Base-by-base conservation (phyloP, 148 eudicot species). In the Camellia granthamiana region DNA sequence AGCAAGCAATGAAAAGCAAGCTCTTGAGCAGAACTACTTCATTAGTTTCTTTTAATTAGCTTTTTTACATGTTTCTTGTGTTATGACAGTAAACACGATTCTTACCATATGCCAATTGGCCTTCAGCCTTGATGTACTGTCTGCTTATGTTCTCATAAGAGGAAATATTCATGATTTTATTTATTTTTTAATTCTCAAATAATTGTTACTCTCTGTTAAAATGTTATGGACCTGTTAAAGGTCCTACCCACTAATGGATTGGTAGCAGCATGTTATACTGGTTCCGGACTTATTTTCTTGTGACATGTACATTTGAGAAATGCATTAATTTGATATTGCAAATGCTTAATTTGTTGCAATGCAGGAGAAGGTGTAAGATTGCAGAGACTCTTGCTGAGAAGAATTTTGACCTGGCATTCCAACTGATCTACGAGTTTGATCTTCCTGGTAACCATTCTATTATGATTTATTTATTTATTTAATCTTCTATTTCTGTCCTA, bases 371-470 rank as follows among this genome's bases (percentile, higher is more conserved):
- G 85, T 89, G 92, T 86, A 89, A 87, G 87, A 90, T 93, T 89
- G 99, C 98, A 23, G 99, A 96, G 84, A 85, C 95, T 74, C 98
- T 96, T 77, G 91, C 89, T 56, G 99, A 96, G 87, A 96, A 93
- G 85, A 93, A 91, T 77, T 96, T 90, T 86, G 99, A 93, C 88
- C 83, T 96, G 84, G 99, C 98, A 75, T 96, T 90, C 81, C 93
- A 87, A 87, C 87, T 96, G 85, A 88, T 96, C 76, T 88, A 88
- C 72, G 87, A 93, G 89, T 92, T 93, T 86, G 88, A 81, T 84
- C 97, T 96, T 85, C 92, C 97, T 63, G 98, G 98, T 95, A 90
- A 51, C 46, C 61, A 23, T 69, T 78, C 44, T 14, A 7, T 78
- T 38, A 21, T 56, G 74, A 63, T 63, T 46, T 5, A 69, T 49